Percentiles rank a stretch among this genome's conserved stretches.
phyloP scores from a whole-genome alignment of 2,329 filamentous ascomycete species.

The Domatiomyces globalis region DNA sequence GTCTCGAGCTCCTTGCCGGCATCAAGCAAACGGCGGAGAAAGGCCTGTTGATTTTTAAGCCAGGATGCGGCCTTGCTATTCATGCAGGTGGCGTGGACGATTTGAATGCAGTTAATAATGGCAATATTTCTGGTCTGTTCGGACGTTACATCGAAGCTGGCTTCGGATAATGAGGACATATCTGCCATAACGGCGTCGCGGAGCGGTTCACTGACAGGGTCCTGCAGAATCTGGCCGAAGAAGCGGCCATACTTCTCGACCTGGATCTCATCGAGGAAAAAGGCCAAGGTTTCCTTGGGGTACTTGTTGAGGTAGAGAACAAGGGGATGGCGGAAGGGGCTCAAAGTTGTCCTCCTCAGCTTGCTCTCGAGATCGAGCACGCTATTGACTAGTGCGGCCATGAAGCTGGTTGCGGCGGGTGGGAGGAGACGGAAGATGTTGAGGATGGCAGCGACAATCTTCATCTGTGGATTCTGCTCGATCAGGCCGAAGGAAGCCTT shows the following conservation, averaged over 20 bases:
- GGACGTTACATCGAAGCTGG: conserved; percentile 49
- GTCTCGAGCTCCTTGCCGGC: conserved; percentile 67
- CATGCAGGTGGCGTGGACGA: conserved; percentile 63
- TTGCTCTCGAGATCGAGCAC: conserved; percentile 80
- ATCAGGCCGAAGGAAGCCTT: conserved; percentile 89
- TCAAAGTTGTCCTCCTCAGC: conserved; percentile 72
- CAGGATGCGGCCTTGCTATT: conserved; percentile 52
- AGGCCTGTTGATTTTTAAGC: conserved; percentile 42
- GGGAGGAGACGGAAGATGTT: conserved; percentile 97
- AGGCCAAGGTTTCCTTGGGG: conserved; percentile 69
- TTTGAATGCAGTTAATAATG: conserved; percentile 74
- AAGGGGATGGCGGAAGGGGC: conserved; percentile 78
- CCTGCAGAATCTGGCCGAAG: conserved; percentile 69
- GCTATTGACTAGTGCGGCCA: conserved; percentile 75
- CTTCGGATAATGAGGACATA: conserved; percentile 55
- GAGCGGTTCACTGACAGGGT: conserved; percentile 59
- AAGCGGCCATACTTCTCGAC: conserved; percentile 82
- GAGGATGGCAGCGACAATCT: conserved; percentile 84
- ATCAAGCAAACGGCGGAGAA: conserved; percentile 45
- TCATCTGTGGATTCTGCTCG: conserved; percentile 85
- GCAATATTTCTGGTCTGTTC: conserved; percentile 58
- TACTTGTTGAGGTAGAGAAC: conserved; percentile 92
- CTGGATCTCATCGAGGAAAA: conserved; percentile 64
- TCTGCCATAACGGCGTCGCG: conserved; percentile 62
- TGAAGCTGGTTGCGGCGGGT: conserved; percentile 75